Evolutionary conservation across 73 alveolate species (phyloP).

Genomic region (Blepharisma stoltei): DNA sequence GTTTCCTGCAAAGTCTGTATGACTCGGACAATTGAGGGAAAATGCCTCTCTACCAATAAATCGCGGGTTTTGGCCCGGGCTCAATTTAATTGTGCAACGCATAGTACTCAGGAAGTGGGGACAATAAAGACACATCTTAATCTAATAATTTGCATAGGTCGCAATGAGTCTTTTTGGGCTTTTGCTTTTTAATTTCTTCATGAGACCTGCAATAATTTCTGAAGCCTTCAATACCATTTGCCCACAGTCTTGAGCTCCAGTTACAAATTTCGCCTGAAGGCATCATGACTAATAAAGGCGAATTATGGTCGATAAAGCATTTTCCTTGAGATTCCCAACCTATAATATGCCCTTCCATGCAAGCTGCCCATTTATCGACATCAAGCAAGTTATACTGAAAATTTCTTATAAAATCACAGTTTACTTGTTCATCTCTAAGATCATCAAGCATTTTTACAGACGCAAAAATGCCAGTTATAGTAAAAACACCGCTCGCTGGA

Average conservation of each 20-base stretch:
- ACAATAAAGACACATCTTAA: too few species aligned
- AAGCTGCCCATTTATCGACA: constrained; percentile 6
- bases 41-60: too few species aligned
- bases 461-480: not conserved
- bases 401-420: not conserved
- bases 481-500: not conserved
- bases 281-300: constrained; percentile 4
- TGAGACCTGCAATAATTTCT: not conserved
- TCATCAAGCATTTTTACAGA: not conserved
- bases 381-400: not conserved
- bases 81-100: too few species aligned
- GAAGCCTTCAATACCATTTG: not conserved
- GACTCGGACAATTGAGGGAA: too few species aligned
- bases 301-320: not conserved
- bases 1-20: too few species aligned
- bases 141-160: constrained; percentile 2
- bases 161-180: not conserved
- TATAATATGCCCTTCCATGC: constrained; percentile 20
- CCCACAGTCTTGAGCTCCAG: constrained; percentile 1
- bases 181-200: not conserved
- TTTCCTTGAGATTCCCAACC: constrained; percentile 12
- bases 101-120: too few species aligned
- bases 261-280: not conserved
- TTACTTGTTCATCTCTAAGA: not conserved
- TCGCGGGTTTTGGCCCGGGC: too few species aligned